Evolutionary conservation across 2,329 filamentous ascomycete species (phyloP).

Genomic region (Nemania diffusa): DNA sequence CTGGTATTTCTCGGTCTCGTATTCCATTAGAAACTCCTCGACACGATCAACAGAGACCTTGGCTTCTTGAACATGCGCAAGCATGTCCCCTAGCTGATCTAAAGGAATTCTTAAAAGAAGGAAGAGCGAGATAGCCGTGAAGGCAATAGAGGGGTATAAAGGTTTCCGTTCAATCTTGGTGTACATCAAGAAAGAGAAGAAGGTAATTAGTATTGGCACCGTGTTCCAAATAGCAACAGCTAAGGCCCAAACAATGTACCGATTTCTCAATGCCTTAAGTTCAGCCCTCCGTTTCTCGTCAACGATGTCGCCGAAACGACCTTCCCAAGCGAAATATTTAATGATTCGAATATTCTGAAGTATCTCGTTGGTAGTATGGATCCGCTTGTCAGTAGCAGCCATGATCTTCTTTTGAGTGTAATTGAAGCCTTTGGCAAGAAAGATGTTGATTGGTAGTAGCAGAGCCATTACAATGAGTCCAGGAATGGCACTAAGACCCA

Average conservation of each 20-base stretch:
- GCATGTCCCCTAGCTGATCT: conserved; percentile 97
- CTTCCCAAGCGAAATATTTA: conserved; percentile 99
- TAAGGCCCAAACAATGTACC: conserved; percentile 90
- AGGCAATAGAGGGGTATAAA: conserved; percentile 90
- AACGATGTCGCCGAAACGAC: conserved; percentile 85
- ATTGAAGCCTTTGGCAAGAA: conserved; percentile 86
- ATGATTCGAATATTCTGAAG: conserved; percentile 98
- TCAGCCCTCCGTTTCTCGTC: conserved; percentile 88
- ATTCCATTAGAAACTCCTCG: conserved; percentile 90
- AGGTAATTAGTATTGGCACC: conserved; percentile 93
- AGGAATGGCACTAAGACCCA: conserved; percentile 92
- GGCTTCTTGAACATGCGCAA: conserved; percentile 96
- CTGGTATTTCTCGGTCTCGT: conserved; percentile 94
- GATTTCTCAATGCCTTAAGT: conserved; percentile 78
- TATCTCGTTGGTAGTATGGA: conserved; percentile 96
- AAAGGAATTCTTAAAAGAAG: conserved; percentile 91
- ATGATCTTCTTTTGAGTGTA: conserved; percentile 90
- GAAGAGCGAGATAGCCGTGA: conserved; percentile 95
- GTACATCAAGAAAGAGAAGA: conserved; percentile 94
- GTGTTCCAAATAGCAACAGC: conserved; percentile 97
- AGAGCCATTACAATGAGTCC: conserved; percentile 91
- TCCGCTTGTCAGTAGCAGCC: conserved; percentile 92
- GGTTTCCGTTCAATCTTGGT: conserved; percentile 90
- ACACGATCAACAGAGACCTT: conserved; percentile 98
- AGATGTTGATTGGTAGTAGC: conserved; percentile 89